Base-by-base conservation (phyloP, 2,329 filamentous ascomycete species). In the Fusarium stilboides region DNA sequence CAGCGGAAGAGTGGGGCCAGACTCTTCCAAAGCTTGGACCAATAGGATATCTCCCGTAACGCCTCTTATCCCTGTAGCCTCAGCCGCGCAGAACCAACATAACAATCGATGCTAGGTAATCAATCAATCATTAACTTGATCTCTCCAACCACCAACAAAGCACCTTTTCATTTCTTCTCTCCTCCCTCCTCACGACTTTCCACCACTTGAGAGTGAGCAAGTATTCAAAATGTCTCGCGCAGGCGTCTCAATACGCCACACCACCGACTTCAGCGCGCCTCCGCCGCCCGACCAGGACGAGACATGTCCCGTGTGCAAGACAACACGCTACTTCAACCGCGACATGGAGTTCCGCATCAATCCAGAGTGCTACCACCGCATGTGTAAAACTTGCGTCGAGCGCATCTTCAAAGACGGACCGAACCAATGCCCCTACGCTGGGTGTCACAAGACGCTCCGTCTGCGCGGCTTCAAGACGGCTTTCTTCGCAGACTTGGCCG, bases 291-390 rank as follows among this genome's bases (percentile, higher is more conserved):
- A 79, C 65, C 64, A 77, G 50, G 84, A 85, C 71, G 94, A 98
- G 81, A 92, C 94, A 77, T 99, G 96, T 83, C 96, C 95, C 60
- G 93, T 98, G 73, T 99, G 96, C 91, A 98, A 98, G 83, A 97
- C 94, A 62, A 93, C 93, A 63, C 93, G 94, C 70, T 98, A 98
- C 84, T 91, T 98, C 76, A 98, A 98, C 84, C 91, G 90, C 65
- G 91, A 94, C 82, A 94, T 99, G 88, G 88, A 91, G 70, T 98
- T 99, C 82, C 92, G 96, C 74, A 94, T 99, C 83, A 98, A 98
- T 80, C 94, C 95, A 10, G 94, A 97, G 85, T 99, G 96, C 87
- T 99, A 99, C 85, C 96, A 99, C 85, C 94, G 94, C 73, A 98
- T 99, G 93, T 99, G 96, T 85, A 92, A 94, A 79, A 94, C 93